Base-by-base conservation (phyloP, 345 rosid species). In the Melaleuca alternifolia region DNA sequence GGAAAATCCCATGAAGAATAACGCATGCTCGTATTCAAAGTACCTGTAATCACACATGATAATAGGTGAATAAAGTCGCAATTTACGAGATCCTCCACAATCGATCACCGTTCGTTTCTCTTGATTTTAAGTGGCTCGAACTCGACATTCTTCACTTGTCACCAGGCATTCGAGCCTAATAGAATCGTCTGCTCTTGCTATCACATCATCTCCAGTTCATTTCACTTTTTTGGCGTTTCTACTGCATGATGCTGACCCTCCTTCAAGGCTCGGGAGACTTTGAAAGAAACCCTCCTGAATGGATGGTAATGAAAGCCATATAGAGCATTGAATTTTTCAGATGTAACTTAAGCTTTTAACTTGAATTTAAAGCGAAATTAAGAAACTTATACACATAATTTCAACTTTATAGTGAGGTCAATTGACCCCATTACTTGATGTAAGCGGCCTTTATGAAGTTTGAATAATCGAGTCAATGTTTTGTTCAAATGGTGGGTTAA, bases 161-260 rank as follows among this genome's bases (percentile, higher is more conserved):
- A 59, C 18, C 8, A 1, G 7, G 3, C 71, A 59, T 59, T n/a
- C 33, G 5, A 59, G 18, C 12, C 4, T 26, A 6, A 3, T 11
- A n/a, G 16, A 59, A 59, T 59, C 2, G 7, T 7, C 1, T 0
- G 0, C 9, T 59, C 16, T 33, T 59, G 0, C 33, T n/a, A 26
- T n/a, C 1, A 6, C 8, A 6, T 3, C 33, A 33, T 59, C n/a
- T 12, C 16, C 12, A 0, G 1, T 5, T 59, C 7, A n/a, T 59
- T 4, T 41, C 41, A 41, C 1, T n/a, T 0, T 2, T 59, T 59
- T 59, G n/a, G n/a, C 6, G 71, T n/a, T 30, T 26, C 16, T 59
- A 1, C 3, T 13, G 18, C 28, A 24, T 56, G 62, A 56, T 8
- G 6, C 61, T 10, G 14, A 56, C 28, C n/a, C 12, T 56, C 23